Conservation (phyloP, 2,329 filamentous ascomycete genomes). For the Penicillium sumatraense region DNA sequence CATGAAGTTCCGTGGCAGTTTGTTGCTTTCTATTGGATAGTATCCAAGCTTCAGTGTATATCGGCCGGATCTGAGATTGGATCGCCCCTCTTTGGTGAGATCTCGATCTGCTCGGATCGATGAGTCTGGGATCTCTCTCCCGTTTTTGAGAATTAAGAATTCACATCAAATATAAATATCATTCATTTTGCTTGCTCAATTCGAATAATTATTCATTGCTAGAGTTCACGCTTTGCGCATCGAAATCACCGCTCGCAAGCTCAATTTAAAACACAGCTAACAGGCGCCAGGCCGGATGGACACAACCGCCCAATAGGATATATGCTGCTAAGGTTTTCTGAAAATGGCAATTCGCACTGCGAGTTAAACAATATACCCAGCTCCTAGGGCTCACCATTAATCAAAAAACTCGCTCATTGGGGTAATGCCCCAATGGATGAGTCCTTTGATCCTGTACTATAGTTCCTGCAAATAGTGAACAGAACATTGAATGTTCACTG, state of each 20-base stretch:
- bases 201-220: background rate
- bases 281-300: background rate
- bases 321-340: background rate
- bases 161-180: no score
- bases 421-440: no score
- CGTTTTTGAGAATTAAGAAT: background rate
- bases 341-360: background rate
- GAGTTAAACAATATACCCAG: background rate
- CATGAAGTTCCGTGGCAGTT: no score
- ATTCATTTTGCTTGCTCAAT: background rate
- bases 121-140: background rate
- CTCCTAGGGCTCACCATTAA: no score
- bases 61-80: background rate
- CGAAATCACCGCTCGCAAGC: background rate
- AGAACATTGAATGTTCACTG: background rate
- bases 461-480: background rate
- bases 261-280: background rate
- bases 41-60: background rate
- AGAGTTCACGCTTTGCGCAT: background rate
- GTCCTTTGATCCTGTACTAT: background rate
- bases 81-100: constrained; percentile 1
- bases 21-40: no score
- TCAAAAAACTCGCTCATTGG: no score
- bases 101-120: background rate
- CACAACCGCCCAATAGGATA: background rate